Conservation (phyloP, 2,329 filamentous ascomycete genomes). For the Stenocarpella maydis region DNA sequence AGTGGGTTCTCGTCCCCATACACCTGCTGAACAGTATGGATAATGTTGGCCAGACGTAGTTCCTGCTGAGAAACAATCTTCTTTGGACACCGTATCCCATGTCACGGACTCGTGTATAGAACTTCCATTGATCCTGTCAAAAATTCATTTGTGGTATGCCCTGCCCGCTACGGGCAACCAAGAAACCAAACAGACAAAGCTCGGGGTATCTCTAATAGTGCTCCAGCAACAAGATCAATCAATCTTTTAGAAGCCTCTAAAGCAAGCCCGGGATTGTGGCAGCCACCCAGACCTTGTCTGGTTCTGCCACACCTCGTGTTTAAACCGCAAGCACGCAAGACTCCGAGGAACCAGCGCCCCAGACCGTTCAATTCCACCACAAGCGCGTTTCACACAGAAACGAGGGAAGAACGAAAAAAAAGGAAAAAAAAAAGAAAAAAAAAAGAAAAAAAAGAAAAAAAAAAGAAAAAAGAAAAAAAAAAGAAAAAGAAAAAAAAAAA, state of each 20-base stretch:
- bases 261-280: background rate
- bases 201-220: conserved; percentile 30
- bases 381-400: background rate
- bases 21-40: too few species aligned
- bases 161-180: background rate
- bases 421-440: background rate
- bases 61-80: background rate
- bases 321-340: background rate
- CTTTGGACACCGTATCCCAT: background rate
- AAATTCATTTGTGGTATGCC: background rate
- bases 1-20: too few species aligned
- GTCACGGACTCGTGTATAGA: background rate
- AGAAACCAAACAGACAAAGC: background rate
- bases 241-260: conserved; percentile 6
- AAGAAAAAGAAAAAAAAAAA: background rate
- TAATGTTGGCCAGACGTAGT: too few species aligned
- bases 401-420: background rate
- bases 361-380: background rate
- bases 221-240: conserved; percentile 14
- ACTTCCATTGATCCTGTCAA: background rate
- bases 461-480: background rate
- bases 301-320: background rate
- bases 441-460: background rate
- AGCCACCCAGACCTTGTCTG: background rate
- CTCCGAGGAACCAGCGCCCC: conserved; percentile 1